Evolutionary conservation across 116 monocot species (phyloP).

Genomic region (Zostera marina): DNA sequence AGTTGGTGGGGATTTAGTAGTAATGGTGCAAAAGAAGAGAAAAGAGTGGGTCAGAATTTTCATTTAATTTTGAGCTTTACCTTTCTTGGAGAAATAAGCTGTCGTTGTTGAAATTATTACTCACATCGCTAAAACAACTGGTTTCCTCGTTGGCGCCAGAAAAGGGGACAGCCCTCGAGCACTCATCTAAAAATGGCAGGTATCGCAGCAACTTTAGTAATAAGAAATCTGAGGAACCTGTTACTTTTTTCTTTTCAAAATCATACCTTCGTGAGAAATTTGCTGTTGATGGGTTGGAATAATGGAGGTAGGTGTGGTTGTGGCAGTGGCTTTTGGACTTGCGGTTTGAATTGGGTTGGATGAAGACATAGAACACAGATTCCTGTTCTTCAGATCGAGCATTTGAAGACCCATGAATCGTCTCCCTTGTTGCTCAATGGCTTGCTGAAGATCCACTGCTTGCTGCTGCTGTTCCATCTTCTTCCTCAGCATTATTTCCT

Average conservation of each 20-base stretch:
- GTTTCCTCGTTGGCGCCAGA: background rate
- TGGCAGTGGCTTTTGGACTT: background rate
- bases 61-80: too few species aligned
- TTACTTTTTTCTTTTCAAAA: background rate
- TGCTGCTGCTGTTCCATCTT: slow-evolving; percentile 84
- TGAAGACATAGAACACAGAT: slow-evolving; percentile 5
- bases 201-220: background rate
- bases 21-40: too few species aligned
- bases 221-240: too few species aligned
- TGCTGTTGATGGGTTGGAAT: background rate
- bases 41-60: too few species aligned
- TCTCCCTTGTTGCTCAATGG: slow-evolving; percentile 72
- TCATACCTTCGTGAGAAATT: slow-evolving; percentile 6
- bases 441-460: slow-evolving; percentile 71
- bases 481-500: slow-evolving; percentile 52
- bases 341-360: slow-evolving; percentile 12
- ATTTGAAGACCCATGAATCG: slow-evolving; percentile 74
- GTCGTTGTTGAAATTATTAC: too few species aligned
- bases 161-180: slow-evolving; percentile 10
- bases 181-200: slow-evolving; percentile 41
- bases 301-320: background rate
- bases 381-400: slow-evolving; percentile 37
- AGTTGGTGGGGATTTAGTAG: too few species aligned
- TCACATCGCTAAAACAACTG: slow-evolving; percentile 19
- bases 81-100: too few species aligned